Conservation (phyloP, 2,329 filamentous ascomycete species). For the Neodidymelliopsis sp. region DNA sequence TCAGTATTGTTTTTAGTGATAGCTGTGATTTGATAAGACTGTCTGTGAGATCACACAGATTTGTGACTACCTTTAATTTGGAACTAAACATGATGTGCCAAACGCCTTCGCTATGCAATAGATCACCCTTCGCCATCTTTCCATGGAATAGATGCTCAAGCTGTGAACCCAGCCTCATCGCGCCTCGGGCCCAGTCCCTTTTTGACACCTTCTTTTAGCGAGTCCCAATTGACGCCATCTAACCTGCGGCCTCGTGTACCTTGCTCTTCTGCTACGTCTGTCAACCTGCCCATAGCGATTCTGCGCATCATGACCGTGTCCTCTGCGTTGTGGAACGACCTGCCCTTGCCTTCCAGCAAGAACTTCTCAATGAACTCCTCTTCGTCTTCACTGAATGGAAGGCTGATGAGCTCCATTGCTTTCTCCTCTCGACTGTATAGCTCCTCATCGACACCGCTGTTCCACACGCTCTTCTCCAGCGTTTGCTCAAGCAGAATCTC, state of each 20-base stretch:
- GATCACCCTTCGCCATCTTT: conserved; percentile 10
- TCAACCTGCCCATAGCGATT: conserved; percentile 70
- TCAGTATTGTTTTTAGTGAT: too few species aligned
- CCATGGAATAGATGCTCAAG: conserved; percentile 6
- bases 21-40: too few species aligned
- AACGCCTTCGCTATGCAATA: conserved; percentile 21
- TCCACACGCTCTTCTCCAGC: conserved; percentile 29
- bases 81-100: background rate
- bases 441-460: conserved; percentile 13
- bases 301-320: conserved; percentile 78
- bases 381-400: conserved; percentile 75
- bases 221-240: conserved; percentile 62
- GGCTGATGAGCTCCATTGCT: conserved; percentile 73
- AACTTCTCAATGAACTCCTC: conserved; percentile 77
- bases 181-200: conserved; percentile 47
- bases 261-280: conserved; percentile 50
- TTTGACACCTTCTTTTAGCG: conserved; percentile 46
- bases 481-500: conserved; percentile 65
- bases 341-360: conserved; percentile 70
- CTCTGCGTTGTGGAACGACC: conserved; percentile 68
- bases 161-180: conserved; percentile 29
- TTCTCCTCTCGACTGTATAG: conserved; percentile 57
- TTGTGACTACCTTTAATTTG: background rate
- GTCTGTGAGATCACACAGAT: background rate
- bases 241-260: conserved; percentile 53